Evolutionary conservation across 139 green algal genomes (phyloP), one percentile per base, ranked within the genome.

Genomic region (Trebouxia sp.): DNA sequence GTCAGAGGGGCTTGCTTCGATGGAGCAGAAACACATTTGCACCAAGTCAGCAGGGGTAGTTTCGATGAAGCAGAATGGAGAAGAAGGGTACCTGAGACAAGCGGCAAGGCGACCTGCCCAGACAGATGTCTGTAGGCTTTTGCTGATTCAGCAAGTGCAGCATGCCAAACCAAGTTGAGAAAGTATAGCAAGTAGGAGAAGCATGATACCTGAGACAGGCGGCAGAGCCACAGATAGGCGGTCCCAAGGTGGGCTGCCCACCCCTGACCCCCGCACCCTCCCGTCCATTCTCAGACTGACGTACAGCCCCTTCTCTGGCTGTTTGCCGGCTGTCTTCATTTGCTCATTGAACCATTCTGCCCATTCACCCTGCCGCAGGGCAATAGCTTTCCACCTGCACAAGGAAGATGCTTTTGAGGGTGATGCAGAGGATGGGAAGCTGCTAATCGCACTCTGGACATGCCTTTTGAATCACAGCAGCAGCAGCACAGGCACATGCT

Each of bases 281-380:
- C 93, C 93, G 55, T 97, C 92, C 79, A 94, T 78, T 15, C 93
- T 83, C 62, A 97, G 83, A 9, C 89, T 87, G 20, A 97, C 80
- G 65, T 95, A 97, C 74, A 97, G 80, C 28, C 90, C 88, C 2
- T 74, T 78, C n/a, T 91, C 88, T 0, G 65, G 30, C 5, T 65
- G 85, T 0, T 82, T 84, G 41, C 88, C 90, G 43, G 87, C 79
- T 55, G 88, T 72, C 39, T 72, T 62, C 82, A 92, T 79, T 92
- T 97, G 93, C 79, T 91, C 47, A 42, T 87, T 50, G 67, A 97
- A 95, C 92, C 92, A 93, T 1, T 51, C n/a, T 39, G 43, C 43
- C 91, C 91, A 95, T 0, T 85, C 80, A 6, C 81, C 77, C 38
- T 84, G 76, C 6, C 86, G 83, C 15, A 90, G n/a, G 0, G 91